A percentile compares a stretch with the other conserved stretches of the same genome.
phyloP scores from a whole-genome alignment of 345 rosid genomes.

The Camelina sativa region DNA sequence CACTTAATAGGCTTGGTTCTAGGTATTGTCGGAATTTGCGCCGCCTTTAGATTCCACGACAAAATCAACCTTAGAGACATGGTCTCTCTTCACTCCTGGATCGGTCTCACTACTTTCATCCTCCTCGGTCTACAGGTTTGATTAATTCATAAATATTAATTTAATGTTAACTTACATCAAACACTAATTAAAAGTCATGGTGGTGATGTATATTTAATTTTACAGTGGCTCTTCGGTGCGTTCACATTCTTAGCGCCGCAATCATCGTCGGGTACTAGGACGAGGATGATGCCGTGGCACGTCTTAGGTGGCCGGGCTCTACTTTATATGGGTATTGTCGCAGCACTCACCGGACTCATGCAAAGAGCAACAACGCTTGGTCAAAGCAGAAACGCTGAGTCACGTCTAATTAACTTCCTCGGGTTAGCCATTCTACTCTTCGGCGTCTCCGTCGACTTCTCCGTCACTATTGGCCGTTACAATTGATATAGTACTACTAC shows the following conservation, averaged over 20 bases:
- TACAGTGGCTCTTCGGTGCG: slow-evolving; percentile 77
- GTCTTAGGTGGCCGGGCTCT: slow-evolving; percentile 71
- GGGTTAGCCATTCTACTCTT: slow-evolving; percentile 73
- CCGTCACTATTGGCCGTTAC: slow-evolving; percentile 71
- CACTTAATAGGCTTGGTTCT: slow-evolving; percentile 59
- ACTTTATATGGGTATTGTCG: slow-evolving; percentile 66
- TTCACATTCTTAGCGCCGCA: slow-evolving; percentile 48
- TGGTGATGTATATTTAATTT: background rate
- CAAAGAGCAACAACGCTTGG: slow-evolving; percentile 50
- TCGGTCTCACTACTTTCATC: slow-evolving; percentile 67
- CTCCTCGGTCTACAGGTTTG: slow-evolving; percentile 71
- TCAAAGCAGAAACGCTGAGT: slow-evolving; percentile 44
- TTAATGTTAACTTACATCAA: slow-evolving; percentile 2
- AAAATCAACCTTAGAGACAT: slow-evolving; percentile 51
- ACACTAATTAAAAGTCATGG: background rate
- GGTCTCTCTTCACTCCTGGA: slow-evolving; percentile 86
- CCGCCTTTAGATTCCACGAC: slow-evolving; percentile 81
- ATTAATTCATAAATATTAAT: background rate
- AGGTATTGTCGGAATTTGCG: slow-evolving; percentile 74
- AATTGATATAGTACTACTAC: slow-evolving; percentile 33
- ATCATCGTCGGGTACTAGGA: slow-evolving; percentile 28
- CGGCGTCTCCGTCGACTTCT: slow-evolving; percentile 77
- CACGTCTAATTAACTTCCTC: slow-evolving; percentile 70
- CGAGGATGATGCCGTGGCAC: slow-evolving; percentile 69
- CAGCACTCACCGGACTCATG: slow-evolving; percentile 87